These are phyloP conservation scores for Aspergillus egyptiacus DNA, from an alignment of 495 filamentous ascomycete species.

Conservation along the genomic window DNA sequence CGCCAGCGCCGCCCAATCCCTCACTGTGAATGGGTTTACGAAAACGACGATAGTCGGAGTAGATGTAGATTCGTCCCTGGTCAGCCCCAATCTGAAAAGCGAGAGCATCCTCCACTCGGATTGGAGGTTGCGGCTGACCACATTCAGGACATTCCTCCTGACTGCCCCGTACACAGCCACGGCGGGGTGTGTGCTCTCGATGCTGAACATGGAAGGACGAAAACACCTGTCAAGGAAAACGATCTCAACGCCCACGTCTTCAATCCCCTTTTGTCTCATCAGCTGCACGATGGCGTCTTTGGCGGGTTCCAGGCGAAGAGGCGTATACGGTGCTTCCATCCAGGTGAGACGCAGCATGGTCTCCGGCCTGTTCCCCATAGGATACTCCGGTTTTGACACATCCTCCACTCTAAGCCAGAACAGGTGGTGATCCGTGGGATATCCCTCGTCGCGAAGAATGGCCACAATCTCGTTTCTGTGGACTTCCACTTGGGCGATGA, in stretches of 20 bases:
- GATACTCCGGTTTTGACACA: conserved; percentile 1
- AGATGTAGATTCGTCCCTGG: not conserved
- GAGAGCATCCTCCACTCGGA: not conserved
- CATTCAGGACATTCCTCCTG: not conserved
- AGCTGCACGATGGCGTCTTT: not conserved
- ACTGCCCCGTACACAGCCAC: not conserved
- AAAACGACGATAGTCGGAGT: conserved; percentile 2
- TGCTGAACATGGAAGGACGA: not conserved
- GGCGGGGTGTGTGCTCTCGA: not conserved
- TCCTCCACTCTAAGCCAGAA: not conserved
- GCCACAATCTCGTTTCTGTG: not conserved
- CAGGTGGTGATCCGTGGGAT: not conserved
- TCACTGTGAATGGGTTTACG: not conserved
- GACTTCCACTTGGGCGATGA: not conserved
- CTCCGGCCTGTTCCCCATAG: not conserved
- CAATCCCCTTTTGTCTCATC: not conserved
- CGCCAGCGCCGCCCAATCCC: not conserved
- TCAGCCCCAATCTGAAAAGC: not conserved
- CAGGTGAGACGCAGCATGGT: not conserved
- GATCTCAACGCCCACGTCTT: not conserved
- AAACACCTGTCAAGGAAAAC: conserved; percentile 1
- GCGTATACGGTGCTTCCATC: not conserved
- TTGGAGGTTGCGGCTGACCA: not conserved
- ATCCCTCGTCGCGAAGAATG: not conserved
- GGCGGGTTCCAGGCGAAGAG: not conserved